Conservation (phyloP, 225 moss, liverwort and hornwort species). For the Straminergon stramineum region DNA sequence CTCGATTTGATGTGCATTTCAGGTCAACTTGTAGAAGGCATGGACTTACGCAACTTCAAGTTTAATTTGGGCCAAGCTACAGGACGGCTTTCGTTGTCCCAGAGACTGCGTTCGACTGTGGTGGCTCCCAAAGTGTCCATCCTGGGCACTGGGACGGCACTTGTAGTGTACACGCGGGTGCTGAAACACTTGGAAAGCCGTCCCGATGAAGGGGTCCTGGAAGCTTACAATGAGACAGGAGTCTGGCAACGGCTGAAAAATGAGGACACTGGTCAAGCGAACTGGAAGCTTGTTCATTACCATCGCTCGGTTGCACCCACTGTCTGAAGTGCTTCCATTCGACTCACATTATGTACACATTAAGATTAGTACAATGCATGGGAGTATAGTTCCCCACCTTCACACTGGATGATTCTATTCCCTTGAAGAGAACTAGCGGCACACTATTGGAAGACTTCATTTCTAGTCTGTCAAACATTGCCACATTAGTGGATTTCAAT, state of each 20-base stretch:
- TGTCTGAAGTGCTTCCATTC: background rate
- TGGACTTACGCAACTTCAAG: constrained; percentile 49
- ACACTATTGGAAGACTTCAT: background rate
- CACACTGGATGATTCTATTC: background rate
- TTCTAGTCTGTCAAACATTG: background rate
- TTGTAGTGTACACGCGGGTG: constrained; percentile 32
- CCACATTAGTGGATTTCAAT: background rate
- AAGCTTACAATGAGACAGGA: constrained; percentile 43
- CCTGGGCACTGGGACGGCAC: constrained; percentile 11
- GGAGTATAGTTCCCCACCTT: background rate
- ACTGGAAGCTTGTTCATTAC: constrained; percentile 54
- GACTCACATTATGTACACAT: background rate
- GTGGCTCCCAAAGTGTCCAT: constrained; percentile 29
- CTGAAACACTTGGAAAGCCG: background rate
- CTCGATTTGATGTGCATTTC: background rate
- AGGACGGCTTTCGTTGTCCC: constrained; percentile 21
- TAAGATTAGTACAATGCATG: background rate
- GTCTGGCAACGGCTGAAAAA: constrained; percentile 29
- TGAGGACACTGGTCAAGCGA: background rate
- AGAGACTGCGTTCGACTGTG: constrained; percentile 18
- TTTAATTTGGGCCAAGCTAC: constrained; percentile 24
- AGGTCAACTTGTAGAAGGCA: constrained; percentile 51
- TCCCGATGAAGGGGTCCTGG: constrained; percentile 9
- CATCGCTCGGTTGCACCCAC: constrained; percentile 55
- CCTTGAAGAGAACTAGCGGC: background rate